Percentiles rank a stretch among this genome's conserved stretches.
These are phyloP conservation scores for Lactarius deliciosus DNA, from an alignment of 768 basidiomycete genomes.

Conservation along the genomic window DNA sequence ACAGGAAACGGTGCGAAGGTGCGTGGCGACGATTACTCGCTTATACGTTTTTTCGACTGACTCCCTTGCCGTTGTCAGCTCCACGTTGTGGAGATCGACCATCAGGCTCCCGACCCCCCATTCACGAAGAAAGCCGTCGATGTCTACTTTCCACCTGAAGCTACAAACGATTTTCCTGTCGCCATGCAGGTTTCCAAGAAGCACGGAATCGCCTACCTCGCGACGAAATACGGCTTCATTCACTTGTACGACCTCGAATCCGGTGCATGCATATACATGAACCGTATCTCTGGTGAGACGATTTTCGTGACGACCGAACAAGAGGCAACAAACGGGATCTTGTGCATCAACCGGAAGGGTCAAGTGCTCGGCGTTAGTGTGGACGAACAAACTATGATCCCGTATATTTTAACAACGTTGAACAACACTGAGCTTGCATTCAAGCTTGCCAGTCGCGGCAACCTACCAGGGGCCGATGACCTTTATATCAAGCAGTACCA, in stretches of 20 bases:
- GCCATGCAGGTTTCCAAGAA: slow-evolving; percentile 99
- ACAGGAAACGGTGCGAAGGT: slow-evolving; percentile 99
- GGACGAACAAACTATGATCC: slow-evolving; percentile 94
- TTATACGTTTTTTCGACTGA: not conserved
- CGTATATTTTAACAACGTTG: slow-evolving; percentile 88
- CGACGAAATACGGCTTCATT: slow-evolving; percentile 99
- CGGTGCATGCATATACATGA: slow-evolving; percentile 99
- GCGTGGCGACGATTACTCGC: slow-evolving; percentile 31
- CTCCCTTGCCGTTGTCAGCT: slow-evolving; percentile 51
- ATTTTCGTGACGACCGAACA: slow-evolving; percentile 99
- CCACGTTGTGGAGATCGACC: slow-evolving; percentile 98
- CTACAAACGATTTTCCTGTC: slow-evolving; percentile 97
- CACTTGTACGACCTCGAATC: slow-evolving; percentile 98
- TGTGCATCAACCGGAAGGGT: slow-evolving; percentile 99
- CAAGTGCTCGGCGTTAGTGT: slow-evolving; percentile 96
- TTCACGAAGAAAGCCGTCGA: slow-evolving; percentile 98
- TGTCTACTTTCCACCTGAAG: slow-evolving; percentile 98
- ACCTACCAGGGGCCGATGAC: slow-evolving; percentile 96
- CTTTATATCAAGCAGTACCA: slow-evolving; percentile 94
- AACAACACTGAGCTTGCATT: slow-evolving; percentile 98
- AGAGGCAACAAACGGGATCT: slow-evolving; percentile 91
- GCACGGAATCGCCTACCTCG: slow-evolving; percentile 95
- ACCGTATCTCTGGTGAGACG: slow-evolving; percentile 98
- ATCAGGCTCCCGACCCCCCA: slow-evolving; percentile 85
- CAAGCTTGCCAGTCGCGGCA: slow-evolving; percentile 94